Evolutionary conservation across 768 basidiomycete species (phyloP).

Genomic region (Auriscalpium orientale): DNA sequence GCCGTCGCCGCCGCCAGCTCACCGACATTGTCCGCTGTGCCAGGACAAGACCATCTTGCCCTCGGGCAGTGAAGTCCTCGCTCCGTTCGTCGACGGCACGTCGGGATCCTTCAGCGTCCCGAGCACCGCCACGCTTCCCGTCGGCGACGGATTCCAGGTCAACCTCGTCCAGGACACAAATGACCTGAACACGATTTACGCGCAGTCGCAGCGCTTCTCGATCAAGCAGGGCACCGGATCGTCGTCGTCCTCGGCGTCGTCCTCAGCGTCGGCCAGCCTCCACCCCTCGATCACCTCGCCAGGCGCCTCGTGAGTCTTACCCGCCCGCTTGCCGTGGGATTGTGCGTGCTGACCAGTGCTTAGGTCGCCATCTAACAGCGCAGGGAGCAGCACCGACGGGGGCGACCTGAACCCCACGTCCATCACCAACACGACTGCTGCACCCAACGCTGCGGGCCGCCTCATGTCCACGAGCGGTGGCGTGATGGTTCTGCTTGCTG

Average conservation of each 20-base stretch:
- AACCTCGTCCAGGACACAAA: conserved; percentile 54
- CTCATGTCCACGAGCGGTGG: conserved; percentile 4
- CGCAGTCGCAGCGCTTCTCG: conserved; percentile 63
- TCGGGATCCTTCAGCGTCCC: conserved; percentile 36
- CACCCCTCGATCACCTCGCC: no score
- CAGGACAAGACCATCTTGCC: conserved; percentile 28
- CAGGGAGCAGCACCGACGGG: not conserved
- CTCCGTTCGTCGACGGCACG: conserved; percentile 46
- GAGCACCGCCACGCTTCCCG: conserved; percentile 59
- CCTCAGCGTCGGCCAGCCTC: no score
- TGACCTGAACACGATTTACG: conserved; percentile 46
- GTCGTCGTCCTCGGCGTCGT: conserved; percentile 1
- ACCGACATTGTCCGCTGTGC: not conserved
- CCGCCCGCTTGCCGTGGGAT: no score
- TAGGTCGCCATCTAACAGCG: not conserved
- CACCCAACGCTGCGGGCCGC: conserved; percentile 6
- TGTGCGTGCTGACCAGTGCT: no score
- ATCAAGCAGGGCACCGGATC: conserved; percentile 26
- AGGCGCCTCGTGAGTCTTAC: no score
- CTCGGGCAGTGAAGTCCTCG: conserved; percentile 40
- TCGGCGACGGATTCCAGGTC: conserved; percentile 57
- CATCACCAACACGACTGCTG: not conserved
- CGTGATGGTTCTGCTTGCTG: conserved; percentile 3
- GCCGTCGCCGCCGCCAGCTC: not conserved
- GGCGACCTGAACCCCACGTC: conserved; percentile 4